These are phyloP conservation scores for Paratinospora sagittata DNA, from an alignment of 164 flowering plant species.

Conservation along the genomic window DNA sequence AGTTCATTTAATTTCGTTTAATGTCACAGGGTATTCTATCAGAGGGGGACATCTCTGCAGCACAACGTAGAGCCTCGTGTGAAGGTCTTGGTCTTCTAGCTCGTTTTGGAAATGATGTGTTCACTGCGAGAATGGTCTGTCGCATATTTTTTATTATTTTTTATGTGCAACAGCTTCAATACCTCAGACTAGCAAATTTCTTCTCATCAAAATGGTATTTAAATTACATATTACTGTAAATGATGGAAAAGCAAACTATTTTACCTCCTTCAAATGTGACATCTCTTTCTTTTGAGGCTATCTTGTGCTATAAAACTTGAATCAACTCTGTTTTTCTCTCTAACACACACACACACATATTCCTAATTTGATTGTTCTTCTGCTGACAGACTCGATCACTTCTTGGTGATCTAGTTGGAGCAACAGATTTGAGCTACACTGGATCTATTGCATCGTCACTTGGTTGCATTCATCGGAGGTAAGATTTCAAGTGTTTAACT, in stretches of 20 bases:
- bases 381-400: constrained; percentile 55
- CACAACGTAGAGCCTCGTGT: constrained; percentile 86
- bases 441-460: constrained; percentile 86
- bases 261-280: not conserved
- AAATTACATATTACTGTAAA: not conserved
- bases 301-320: not conserved
- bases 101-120: constrained; percentile 86
- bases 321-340: not conserved
- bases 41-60: constrained; percentile 79
- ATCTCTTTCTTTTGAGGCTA: not conserved
- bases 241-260: not conserved
- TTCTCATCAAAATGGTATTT: too few species aligned
- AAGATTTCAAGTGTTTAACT: not conserved
- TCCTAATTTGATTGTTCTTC: not conserved
- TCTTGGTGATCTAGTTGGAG: constrained; percentile 56
- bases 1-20: constrained; percentile 1
- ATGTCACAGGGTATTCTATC: constrained; percentile 66
- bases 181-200: too few species aligned
- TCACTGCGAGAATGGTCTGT: constrained; percentile 88
- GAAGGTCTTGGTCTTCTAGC: constrained; percentile 95
- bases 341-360: not conserved
- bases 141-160: not conserved
- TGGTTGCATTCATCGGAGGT: constrained; percentile 98
- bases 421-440: constrained; percentile 56
- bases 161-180: not conserved